Base-by-base conservation (phyloP, 352 stramenopile genomes). In the Thraustochytrium striatum region DNA sequence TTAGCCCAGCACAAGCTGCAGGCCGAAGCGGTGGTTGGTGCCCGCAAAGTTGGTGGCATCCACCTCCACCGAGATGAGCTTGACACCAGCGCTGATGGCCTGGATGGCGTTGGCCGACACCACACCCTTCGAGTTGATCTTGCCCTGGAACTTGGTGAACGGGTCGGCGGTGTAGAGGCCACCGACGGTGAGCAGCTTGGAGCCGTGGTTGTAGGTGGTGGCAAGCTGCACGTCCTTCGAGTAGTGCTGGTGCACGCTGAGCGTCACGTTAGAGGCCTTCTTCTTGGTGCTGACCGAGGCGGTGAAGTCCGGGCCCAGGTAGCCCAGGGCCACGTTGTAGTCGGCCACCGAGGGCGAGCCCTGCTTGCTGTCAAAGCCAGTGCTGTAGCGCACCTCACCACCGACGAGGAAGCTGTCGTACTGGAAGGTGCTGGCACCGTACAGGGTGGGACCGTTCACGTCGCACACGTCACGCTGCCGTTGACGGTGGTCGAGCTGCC, bases 401-500 rank as follows among this genome's bases (percentile, higher is more conserved):
- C 70, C 70, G 47, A 80, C 7, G 25, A 72, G 70, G 55, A 80
- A 80, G 70, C 79, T 80, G 9, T 80, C 70, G 70, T 72, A 80
- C n/a, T 52, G 28, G 55, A 69, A n/a, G 58, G 55, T 80, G 1
- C 35, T 58, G 57, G 55, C 70, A 61, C 70, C 70, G 38, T 73
- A 72, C 16, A 80, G 70, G 47, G 70, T 75, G 21, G 70, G 70
- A 35, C 70, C 70, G 58, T 73, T 80, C 7, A 57, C 70, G 52
- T 75, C 65, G 50, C 65, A 75, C 16, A 75, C 58, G 38, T 80
- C 70, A 80, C 70, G 55, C 58, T 80, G 39, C 35, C 41, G 58
- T 80, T 80, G 55, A 80, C 58, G 55, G 55, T 80, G 55, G 70
- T 38, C 35, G 57, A 53, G 58, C 8, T 38, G 9, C 32, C 38